Conservation (phyloP, 306 rosid genomes). For the Canavalia gladiata region DNA sequence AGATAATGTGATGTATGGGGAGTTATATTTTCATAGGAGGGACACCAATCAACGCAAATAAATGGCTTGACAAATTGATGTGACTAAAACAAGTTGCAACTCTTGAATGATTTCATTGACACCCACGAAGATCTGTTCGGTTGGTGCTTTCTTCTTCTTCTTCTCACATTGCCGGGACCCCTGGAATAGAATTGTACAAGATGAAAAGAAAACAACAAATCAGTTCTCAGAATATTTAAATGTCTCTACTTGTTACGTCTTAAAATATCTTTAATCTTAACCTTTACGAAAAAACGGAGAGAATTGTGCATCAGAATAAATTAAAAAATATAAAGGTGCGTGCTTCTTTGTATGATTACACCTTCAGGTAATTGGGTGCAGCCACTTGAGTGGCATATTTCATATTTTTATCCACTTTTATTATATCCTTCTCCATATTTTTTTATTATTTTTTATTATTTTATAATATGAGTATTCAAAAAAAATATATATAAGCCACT, state of each 20-base stretch:
- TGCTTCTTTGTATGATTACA: background rate
- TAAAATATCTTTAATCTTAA: background rate
- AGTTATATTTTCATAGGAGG: background rate
- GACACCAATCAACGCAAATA: background rate
- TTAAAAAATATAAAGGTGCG: background rate
- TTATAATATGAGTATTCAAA: too few species aligned
- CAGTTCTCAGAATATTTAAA: background rate
- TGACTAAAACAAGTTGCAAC: conserved; percentile 24
- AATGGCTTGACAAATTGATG: conserved; percentile 20
- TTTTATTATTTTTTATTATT: too few species aligned
- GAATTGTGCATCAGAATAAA: too few species aligned
- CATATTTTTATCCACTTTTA: too few species aligned
- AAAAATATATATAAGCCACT: too few species aligned
- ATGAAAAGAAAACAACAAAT: conserved; percentile 20
- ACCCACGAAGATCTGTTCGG: background rate
- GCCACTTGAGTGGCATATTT: too few species aligned
- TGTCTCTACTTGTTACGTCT: background rate
- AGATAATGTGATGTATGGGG: background rate
- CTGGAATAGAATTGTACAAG: background rate
- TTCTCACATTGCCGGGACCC: background rate
- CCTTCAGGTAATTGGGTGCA: background rate
- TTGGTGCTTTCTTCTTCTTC: conserved; percentile 9
- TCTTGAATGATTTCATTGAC: background rate
- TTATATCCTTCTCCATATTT: too few species aligned
- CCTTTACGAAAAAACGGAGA: too few species aligned